Percentiles rank a stretch among this genome's conserved stretches.
phyloP scores from a whole-genome alignment of 2,329 filamentous ascomycete genomes.

The Penicillium hesseltinei region DNA sequence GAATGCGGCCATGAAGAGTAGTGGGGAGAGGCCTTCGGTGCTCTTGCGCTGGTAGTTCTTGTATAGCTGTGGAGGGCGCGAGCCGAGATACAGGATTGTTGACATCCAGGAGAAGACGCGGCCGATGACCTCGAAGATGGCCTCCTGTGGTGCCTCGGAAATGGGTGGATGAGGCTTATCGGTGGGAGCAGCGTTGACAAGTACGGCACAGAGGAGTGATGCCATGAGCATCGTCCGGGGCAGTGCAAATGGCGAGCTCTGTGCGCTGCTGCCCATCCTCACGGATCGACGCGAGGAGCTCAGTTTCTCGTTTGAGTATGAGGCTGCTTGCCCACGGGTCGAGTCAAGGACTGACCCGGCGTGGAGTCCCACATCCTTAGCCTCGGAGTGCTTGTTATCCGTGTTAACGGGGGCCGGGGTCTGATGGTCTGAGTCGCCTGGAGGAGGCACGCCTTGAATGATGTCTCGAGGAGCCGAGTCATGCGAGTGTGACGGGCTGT shows the following conservation, averaged over 20 bases:
- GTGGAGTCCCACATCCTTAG: conserved; percentile 29
- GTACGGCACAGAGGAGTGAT: conserved; percentile 46
- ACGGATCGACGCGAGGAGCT: conserved; percentile 30
- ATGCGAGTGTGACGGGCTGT: conserved; percentile 27
- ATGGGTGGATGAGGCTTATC: conserved; percentile 25
- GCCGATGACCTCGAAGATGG: conserved; percentile 46
- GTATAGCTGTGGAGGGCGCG: conserved; percentile 63
- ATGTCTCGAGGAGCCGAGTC: conserved; percentile 30
- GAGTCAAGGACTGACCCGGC: conserved; percentile 24
- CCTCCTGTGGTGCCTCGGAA: conserved; percentile 20
- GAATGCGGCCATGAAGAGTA: conserved; percentile 66
- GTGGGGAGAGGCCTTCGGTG: conserved; percentile 61
- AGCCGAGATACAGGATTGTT: conserved; percentile 57
- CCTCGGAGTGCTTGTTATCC: conserved; percentile 24
- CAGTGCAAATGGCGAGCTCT: conserved; percentile 34
- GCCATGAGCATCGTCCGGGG: conserved; percentile 47
- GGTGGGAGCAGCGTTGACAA: conserved; percentile 43
- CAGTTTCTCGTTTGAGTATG: conserved; percentile 38
- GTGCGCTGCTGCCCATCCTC: conserved; percentile 26
- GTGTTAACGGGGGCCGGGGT: conserved; percentile 20
- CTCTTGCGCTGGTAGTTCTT: conserved; percentile 64
- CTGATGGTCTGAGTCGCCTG: conserved; percentile 28
- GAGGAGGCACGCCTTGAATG: conserved; percentile 40
- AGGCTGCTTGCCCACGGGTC: conserved; percentile 22
- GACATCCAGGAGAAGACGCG: conserved; percentile 57